phyloP scores from a whole-genome alignment of 164 flowering plant species.

The Dillenia suffruticosa region DNA sequence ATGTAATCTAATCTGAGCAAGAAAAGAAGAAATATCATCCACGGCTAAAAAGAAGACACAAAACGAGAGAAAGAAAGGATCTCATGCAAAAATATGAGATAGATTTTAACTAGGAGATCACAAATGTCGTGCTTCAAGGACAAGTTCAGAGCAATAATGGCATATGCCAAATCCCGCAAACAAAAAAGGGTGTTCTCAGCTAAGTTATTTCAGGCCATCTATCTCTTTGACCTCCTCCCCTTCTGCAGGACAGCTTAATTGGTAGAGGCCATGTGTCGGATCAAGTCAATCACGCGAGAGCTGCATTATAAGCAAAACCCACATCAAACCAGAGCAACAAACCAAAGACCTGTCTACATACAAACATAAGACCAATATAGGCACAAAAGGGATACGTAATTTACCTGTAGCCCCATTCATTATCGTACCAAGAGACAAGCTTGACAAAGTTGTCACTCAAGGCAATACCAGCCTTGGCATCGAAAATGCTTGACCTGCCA shows the following conservation, averaged over 20 bases:
- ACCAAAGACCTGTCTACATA: not conserved
- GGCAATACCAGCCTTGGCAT: constrained; percentile 32
- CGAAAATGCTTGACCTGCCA: constrained; percentile 30
- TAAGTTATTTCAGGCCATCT: not conserved
- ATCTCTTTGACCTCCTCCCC: not conserved
- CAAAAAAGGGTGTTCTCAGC: not conserved
- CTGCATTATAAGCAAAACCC: constrained; percentile 10
- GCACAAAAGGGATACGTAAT: no score
- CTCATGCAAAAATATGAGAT: no score
- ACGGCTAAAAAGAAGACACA: no score
- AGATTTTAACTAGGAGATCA: no score
- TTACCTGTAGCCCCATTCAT: constrained; percentile 24
- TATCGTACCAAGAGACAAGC: constrained; percentile 15
- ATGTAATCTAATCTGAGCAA: no score
- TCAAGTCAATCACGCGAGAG: constrained; percentile 22
- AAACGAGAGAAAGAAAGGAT: no score
- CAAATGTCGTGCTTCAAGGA: no score
- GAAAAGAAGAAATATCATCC: no score
- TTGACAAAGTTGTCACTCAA: constrained; percentile 22
- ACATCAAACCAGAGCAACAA: not conserved
- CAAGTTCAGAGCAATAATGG: no score
- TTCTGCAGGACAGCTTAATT: constrained; percentile 2
- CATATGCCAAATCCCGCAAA: no score
- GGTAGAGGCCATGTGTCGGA: constrained; percentile 19
- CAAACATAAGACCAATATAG: no score